phyloP scores from a whole-genome alignment of 805 yeast species.

The Wickerhamomyces sydowiorum region DNA sequence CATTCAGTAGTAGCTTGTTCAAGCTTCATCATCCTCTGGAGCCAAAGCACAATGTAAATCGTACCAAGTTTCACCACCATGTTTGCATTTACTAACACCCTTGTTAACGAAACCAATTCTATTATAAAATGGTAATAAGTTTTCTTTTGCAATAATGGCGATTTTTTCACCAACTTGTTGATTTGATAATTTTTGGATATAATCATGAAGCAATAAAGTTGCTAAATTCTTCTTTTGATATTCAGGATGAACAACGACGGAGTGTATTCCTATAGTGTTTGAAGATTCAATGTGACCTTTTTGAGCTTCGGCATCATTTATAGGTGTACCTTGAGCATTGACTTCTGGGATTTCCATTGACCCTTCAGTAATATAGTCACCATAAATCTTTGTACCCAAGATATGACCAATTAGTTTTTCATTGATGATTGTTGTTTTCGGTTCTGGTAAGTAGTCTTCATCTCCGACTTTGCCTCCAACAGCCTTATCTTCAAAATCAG shows the following conservation, averaged over 20 bases:
- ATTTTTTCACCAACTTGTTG: constrained; percentile 81
- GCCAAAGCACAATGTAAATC: constrained; percentile 41
- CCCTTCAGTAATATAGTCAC: constrained; percentile 44
- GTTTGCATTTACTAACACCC: constrained; percentile 57
- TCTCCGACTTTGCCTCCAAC: constrained; percentile 18
- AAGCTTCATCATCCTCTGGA: constrained; percentile 39
- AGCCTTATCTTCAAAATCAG: constrained; percentile 23
- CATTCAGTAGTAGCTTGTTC: background rate
- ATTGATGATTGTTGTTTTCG: constrained; percentile 33
- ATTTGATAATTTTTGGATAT: constrained; percentile 81
- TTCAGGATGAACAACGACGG: constrained; percentile 69
- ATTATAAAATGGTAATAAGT: constrained; percentile 70
- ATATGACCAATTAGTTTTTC: constrained; percentile 78
- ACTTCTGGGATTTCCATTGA: constrained; percentile 55
- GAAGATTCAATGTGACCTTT: constrained; percentile 75
- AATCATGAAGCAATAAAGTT: constrained; percentile 77
- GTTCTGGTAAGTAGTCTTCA: constrained; percentile 23
- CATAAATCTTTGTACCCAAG: constrained; percentile 64
- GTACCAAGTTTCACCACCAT: constrained; percentile 58
- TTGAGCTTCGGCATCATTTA: constrained; percentile 11
- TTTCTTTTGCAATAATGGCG: constrained; percentile 64
- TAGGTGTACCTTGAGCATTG: constrained; percentile 17
- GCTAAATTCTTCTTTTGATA: constrained; percentile 83
- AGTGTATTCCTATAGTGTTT: constrained; percentile 71
- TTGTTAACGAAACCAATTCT: constrained; percentile 71